Evolutionary conservation across 768 basidiomycete genomes (phyloP).

Genomic region (Sporobolomyces pararoseus): DNA sequence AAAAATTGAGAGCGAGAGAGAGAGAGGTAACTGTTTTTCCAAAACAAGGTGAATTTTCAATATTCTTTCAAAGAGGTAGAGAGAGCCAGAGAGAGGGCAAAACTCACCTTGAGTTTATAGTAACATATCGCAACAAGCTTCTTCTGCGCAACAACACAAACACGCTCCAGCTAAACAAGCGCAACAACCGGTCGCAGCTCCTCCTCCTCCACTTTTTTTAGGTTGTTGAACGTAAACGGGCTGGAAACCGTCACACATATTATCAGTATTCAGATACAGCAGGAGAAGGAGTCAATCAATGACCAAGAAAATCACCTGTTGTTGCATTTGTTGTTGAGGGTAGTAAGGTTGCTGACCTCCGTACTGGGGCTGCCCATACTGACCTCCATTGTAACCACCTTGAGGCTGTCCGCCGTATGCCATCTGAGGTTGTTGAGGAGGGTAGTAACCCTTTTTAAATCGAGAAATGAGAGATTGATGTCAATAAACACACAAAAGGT

Average conservation of each 20-base stretch:
- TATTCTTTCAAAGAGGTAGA: no score
- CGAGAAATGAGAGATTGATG: no score
- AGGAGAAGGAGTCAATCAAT: no score
- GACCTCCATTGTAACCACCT: no score
- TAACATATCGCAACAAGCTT: conserved; percentile 28
- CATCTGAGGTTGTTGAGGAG: conserved; percentile 17
- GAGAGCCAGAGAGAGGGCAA: background rate
- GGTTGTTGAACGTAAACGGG: conserved; percentile 36
- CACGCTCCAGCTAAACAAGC: conserved; percentile 32
- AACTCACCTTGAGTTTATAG: conserved; percentile 8
- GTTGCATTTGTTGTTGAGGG: conserved; percentile 12
- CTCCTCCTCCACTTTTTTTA: conserved; percentile 21
- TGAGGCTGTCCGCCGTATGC: conserved; percentile 22
- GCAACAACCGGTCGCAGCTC: conserved; percentile 27
- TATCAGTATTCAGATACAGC: no score
- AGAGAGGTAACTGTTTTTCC: no score
- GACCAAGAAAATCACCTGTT: no score
- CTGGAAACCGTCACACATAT: no score
- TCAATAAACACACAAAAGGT: no score
- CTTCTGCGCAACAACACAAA: conserved; percentile 33
- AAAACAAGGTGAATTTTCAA: no score
- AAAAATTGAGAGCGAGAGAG: no score
- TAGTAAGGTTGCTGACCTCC: no score
- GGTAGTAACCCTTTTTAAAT: conserved; percentile 23
- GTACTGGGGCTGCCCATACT: conserved; percentile 9